Evolutionary conservation across 345 rosid species (phyloP), one percentile per base, ranked within the genome.

Genomic region (Gossypium stocksii): DNA sequence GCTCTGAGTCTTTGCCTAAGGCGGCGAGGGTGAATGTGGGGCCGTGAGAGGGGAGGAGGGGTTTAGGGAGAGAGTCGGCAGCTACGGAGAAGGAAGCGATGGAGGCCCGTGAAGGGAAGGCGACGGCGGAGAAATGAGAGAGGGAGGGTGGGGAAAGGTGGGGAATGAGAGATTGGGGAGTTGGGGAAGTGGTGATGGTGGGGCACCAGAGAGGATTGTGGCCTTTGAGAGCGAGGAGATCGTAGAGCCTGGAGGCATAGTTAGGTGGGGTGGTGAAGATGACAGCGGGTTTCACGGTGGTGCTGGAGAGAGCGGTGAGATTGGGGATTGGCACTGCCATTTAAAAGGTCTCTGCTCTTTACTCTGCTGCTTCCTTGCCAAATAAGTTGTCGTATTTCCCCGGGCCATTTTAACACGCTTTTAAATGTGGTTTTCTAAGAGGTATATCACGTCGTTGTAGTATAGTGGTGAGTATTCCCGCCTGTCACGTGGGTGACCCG

Each of bases 371-470:
- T 17, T 15, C 5, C 56, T 15, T 52, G 41, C 41, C 41, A 5
- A 34, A 34, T 34, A 34, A 34, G 41, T 0, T 34, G 41, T 34
- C 0, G 41, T 5, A 34, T 34, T 4, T 34, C 0, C 0, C 1
- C 41, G 41, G 1, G 41, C 41, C 38, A 34, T 34, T 34, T 34
- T 34, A 4, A 23, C 25, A 1, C 1, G 25, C 1, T 23, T 23
- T 23, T 23, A 23, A 23, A 23, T 23, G 1, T 23, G 25, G 1
- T 23, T n/a, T n/a, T n/a, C n/a, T n/a, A n/a, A n/a, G n/a, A n/a
- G n/a, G n/a, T n/a, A n/a, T n/a, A n/a, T n/a, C n/a, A n/a, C n/a
- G 93, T 89, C 90, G 97, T 94, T 89, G 97, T 89, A 90, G 94
- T 90, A 90, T 92, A 84, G 97, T 87, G 97, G 95, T 90, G 0